Conservation (phyloP, 495 filamentous ascomycete species). For the Penicillium maclennaniae region DNA sequence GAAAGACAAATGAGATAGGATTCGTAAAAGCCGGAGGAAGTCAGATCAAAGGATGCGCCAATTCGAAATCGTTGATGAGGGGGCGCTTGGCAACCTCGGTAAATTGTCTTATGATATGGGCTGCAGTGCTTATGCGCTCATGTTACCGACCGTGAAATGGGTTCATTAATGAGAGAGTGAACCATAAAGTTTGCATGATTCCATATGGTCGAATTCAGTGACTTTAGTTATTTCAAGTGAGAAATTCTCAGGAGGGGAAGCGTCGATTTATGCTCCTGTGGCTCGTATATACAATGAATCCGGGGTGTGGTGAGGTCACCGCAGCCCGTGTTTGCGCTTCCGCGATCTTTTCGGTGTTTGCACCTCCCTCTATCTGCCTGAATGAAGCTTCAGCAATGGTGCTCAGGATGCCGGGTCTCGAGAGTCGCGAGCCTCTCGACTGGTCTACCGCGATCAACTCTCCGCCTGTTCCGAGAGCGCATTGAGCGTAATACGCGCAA, state of each 20-base stretch:
- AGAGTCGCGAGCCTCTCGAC: background rate
- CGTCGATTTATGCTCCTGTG: background rate
- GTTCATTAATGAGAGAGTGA: background rate
- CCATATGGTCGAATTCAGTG: background rate
- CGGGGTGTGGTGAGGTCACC: background rate
- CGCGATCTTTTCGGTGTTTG: background rate
- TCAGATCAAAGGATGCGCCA: background rate
- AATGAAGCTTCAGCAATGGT: constrained; percentile 31
- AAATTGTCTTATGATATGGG: background rate
- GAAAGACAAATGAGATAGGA: background rate
- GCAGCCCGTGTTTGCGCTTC: background rate
- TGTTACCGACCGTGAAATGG: background rate
- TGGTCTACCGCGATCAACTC: background rate
- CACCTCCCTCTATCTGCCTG: constrained; percentile 17
- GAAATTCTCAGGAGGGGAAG: background rate
- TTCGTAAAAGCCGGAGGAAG: background rate
- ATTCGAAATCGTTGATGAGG: background rate
- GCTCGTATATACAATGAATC: background rate
- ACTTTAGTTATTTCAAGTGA: background rate
- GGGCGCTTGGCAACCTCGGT: constrained; percentile 14
- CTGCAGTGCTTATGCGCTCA: background rate
- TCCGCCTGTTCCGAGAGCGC: background rate
- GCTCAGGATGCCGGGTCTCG: constrained; percentile 10
- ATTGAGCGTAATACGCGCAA: background rate
- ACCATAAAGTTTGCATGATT: background rate